Evolutionary conservation across 225 moss, liverwort and hornwort genomes (phyloP).

Genomic region (Antitrichia curtipendula): DNA sequence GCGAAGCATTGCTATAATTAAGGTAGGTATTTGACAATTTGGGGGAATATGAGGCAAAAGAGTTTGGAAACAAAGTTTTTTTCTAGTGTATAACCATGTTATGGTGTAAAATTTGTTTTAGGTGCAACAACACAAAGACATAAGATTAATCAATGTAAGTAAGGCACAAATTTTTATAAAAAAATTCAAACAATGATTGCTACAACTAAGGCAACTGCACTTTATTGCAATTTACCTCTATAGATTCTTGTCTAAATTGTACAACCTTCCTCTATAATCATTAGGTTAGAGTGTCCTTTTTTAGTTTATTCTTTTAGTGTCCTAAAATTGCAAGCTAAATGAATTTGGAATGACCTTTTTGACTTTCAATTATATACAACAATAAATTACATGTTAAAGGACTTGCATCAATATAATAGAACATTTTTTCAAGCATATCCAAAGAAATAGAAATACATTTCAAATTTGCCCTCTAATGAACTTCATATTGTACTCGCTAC

Average conservation of each 20-base stretch:
- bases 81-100: neutral
- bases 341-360: neutral
- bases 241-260: neutral
- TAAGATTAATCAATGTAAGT: neutral
- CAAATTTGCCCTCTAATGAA: neutral
- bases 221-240: neutral
- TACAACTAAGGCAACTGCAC: neutral
- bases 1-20: fast-evolving
- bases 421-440: neutral
- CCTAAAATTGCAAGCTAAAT: neutral
- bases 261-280: neutral
- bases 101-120: neutral
- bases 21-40: fast-evolving
- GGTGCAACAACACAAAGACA: fast-evolving
- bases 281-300: neutral
- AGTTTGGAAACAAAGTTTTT: neutral
- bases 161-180: neutral
- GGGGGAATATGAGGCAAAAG: neutral
- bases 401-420: neutral
- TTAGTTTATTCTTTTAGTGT: no score
- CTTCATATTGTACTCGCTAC: neutral
- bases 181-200: no score
- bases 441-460: neutral
- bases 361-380: neutral
- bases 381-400: neutral